Evolutionary conservation across 495 filamentous ascomycete species (phyloP).

Genomic region (Jackrogersella minutella): DNA sequence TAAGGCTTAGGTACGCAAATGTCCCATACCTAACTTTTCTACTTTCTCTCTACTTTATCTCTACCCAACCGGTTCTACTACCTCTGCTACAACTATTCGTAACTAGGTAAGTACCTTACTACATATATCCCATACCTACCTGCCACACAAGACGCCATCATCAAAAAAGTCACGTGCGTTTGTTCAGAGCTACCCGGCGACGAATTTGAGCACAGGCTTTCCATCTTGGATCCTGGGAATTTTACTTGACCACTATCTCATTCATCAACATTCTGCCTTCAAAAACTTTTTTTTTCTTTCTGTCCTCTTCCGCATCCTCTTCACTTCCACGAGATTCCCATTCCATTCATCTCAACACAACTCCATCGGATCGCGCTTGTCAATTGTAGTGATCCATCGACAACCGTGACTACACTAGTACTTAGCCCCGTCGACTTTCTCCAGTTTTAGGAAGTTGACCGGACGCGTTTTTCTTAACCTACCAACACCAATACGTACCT

Average conservation of each 20-base stretch:
- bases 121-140: background rate
- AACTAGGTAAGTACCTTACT: background rate
- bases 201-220: background rate
- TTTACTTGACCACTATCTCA: slow-evolving; percentile 35
- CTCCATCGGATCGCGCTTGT: slow-evolving; percentile 30
- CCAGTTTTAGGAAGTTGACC: slow-evolving; percentile 37
- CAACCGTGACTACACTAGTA: slow-evolving; percentile 24
- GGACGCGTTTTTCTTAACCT: slow-evolving; percentile 44
- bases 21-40: too few species aligned
- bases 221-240: slow-evolving; percentile 39
- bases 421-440: slow-evolving; percentile 33
- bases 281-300: slow-evolving; percentile 25
- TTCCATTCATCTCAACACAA: slow-evolving; percentile 11
- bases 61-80: too few species aligned
- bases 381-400: slow-evolving; percentile 35
- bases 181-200: slow-evolving; percentile 19
- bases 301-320: background rate
- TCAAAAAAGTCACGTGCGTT: slow-evolving; percentile 41
- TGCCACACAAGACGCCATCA: slow-evolving; percentile 21
- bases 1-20: too few species aligned
- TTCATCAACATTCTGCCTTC: slow-evolving; percentile 34
- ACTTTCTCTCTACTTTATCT: too few species aligned
- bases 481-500: background rate
- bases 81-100: too few species aligned
- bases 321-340: slow-evolving; percentile 4